phyloP scores from a whole-genome alignment of 192 early-diverging fungal genomes.

The Rhizophagus sp. region DNA sequence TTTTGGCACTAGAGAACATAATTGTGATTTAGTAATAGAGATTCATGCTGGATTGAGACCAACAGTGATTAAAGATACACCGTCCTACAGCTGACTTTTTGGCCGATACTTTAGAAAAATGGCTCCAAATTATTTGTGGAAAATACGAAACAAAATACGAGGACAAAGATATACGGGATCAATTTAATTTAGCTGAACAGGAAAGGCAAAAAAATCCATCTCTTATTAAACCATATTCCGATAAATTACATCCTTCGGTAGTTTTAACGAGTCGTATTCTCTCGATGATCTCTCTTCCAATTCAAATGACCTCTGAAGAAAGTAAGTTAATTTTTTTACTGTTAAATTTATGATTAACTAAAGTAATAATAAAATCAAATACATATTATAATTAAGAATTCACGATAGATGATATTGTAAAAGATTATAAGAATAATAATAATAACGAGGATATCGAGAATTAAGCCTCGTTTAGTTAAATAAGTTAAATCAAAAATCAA shows the following conservation, averaged over 20 bases:
- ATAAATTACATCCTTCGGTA: neutral
- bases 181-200: neutral
- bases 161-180: neutral
- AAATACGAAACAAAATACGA: neutral
- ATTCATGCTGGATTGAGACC: slow-evolving; percentile 1
- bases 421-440: no score
- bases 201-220: neutral
- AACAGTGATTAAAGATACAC: neutral
- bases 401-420: no score
- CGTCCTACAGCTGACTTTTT: neutral
- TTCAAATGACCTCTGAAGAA: neutral
- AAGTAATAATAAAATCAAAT: neutral
- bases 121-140: neutral
- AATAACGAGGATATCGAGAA: no score
- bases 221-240: neutral
- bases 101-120: neutral
- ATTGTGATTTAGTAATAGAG: neutral
- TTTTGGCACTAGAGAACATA: neutral
- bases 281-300: neutral
- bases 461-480: no score
- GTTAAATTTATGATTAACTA: neutral
- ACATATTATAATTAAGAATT: no score
- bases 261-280: neutral
- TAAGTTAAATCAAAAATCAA: no score
- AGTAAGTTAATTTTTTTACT: neutral